Percentiles rank a stretch among this genome's conserved stretches.
These are phyloP conservation scores for Paecilomyces sp. DNA, from an alignment of 2,329 filamentous ascomycete species.

Conservation along the genomic window DNA sequence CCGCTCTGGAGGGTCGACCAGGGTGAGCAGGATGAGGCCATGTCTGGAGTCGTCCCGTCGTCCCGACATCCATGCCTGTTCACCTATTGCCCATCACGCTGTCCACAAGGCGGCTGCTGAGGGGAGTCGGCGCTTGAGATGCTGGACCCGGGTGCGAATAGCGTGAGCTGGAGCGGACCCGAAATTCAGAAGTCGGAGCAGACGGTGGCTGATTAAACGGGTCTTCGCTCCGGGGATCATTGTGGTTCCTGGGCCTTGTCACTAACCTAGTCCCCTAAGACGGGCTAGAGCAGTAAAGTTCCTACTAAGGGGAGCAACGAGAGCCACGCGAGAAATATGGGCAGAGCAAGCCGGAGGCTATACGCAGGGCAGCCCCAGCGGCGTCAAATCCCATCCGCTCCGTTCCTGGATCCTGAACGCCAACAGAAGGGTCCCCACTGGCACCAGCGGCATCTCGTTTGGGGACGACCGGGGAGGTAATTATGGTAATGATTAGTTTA, in stretches of 20 bases:
- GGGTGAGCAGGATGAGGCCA: not conserved
- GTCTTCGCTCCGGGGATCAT: not conserved
- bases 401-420: not conserved
- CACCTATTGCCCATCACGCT: not conserved
- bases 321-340: not conserved
- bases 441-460: not conserved
- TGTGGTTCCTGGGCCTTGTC: not conserved
- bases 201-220: not conserved
- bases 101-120: not conserved
- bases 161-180: not conserved
- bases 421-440: not conserved
- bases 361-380: not conserved
- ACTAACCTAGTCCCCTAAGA: not conserved
- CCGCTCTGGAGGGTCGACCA: not conserved
- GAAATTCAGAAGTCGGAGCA: not conserved
- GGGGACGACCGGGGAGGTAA: not conserved
- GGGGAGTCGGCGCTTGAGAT: not conserved
- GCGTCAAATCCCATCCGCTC: not conserved
- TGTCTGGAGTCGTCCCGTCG: not conserved
- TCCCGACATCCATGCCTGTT: not conserved
- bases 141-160: not conserved
- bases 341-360: not conserved
- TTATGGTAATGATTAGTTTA: not conserved
- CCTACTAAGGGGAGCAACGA: not conserved
- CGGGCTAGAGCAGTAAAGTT: not conserved